Conservation (phyloP, 1,284 basidiomycete species). For the Trametes sp. region DNA sequence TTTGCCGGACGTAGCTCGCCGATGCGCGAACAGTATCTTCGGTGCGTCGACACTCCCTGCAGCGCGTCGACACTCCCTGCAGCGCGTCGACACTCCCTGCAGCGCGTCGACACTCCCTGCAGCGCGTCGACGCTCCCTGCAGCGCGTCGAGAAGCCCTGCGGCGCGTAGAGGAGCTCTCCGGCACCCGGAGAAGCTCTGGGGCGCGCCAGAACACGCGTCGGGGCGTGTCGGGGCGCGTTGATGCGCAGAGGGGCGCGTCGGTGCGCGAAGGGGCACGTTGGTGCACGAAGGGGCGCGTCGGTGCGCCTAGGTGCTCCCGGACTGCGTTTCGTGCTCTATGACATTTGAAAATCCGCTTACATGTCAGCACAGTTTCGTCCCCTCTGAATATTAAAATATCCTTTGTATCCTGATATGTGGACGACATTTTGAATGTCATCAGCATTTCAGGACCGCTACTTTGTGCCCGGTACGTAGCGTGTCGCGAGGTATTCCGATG, state of each 20-base stretch:
- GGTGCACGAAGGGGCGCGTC: background rate
- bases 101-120: no score
- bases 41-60: background rate
- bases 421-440: background rate
- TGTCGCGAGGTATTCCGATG: background rate
- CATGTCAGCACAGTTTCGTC: background rate
- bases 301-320: background rate
- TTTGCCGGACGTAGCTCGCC: no score
- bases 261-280: background rate
- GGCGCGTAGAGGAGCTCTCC: background rate
- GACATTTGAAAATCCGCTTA: background rate
- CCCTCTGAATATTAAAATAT: background rate
- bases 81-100: no score
- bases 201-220: no score
- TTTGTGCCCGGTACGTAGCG: background rate
- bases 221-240: no score
- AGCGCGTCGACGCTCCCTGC: no score
- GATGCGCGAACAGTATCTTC: background rate
- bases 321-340: background rate
- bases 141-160: background rate
- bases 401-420: background rate
- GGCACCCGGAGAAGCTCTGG: background rate
- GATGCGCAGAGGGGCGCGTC: background rate
- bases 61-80: no score
- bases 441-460: background rate